Conservation (phyloP, 2,329 filamentous ascomycete species). For the Purpureocillium lavendulum region DNA sequence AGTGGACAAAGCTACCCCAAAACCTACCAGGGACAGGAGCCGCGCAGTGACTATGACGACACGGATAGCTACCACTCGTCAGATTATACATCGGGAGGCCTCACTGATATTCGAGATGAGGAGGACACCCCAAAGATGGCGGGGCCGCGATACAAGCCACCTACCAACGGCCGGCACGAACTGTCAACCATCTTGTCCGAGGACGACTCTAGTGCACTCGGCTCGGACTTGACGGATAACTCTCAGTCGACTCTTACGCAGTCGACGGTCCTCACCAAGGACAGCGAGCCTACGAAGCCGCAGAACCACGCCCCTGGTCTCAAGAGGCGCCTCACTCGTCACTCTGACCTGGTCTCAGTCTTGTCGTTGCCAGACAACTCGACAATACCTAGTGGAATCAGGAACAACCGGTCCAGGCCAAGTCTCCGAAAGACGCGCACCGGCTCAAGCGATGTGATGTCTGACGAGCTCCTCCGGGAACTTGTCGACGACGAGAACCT, state of each 20-base stretch:
- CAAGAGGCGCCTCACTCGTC: slow-evolving; percentile 75
- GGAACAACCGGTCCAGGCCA: slow-evolving; percentile 65
- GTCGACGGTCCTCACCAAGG: slow-evolving; percentile 39
- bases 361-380: slow-evolving; percentile 62
- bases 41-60: slow-evolving; percentile 19
- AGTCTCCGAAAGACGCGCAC: slow-evolving; percentile 70
- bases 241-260: slow-evolving; percentile 44
- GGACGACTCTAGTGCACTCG: slow-evolving; percentile 33
- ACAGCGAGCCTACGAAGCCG: slow-evolving; percentile 29
- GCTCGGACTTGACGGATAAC: slow-evolving; percentile 39
- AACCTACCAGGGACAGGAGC: slow-evolving; percentile 40
- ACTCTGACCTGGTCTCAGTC: slow-evolving; percentile 90
- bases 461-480: slow-evolving; percentile 70
- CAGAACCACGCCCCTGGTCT: slow-evolving; percentile 43
- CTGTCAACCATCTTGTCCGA: slow-evolving; percentile 51
- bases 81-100: slow-evolving; percentile 6
- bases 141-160: slow-evolving; percentile 31
- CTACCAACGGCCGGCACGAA: slow-evolving; percentile 46
- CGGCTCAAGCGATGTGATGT: slow-evolving; percentile 56
- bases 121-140: slow-evolving; percentile 14
- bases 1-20: slow-evolving; percentile 34
- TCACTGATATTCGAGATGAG: background rate
- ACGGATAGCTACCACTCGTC: slow-evolving; percentile 10
- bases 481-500: slow-evolving; percentile 76
- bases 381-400: slow-evolving; percentile 48